These are phyloP conservation scores for Cystoderma amianthinum DNA, from an alignment of 768 basidiomycete genomes.

Conservation along the genomic window DNA sequence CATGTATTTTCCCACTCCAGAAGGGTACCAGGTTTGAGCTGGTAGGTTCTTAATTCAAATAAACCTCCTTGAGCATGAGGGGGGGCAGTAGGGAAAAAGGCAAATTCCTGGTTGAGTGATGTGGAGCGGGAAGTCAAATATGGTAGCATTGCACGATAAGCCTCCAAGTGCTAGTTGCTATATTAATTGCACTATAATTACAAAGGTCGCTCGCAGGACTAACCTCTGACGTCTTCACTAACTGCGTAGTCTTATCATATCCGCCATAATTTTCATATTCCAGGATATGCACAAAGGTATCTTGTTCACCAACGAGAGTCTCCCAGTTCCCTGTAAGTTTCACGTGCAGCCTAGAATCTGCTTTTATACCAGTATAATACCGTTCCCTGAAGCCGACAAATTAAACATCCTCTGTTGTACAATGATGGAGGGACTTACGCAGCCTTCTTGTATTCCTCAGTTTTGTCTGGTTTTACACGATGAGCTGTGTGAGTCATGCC, in stretches of 20 bases:
- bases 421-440: conserved; percentile 47
- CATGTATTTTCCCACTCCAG: conserved; percentile 95
- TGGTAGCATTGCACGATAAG: conserved; percentile 73
- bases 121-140: conserved; percentile 63
- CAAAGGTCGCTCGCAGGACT: conserved; percentile 11
- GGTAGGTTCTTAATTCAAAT: conserved; percentile 90
- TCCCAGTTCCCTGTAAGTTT: conserved; percentile 96
- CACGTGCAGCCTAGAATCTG: conserved; percentile 66
- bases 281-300: conserved; percentile 73
- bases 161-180: conserved; percentile 46
- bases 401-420: conserved; percentile 4
- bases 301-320: conserved; percentile 82
- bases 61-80: conserved; percentile 84
- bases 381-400: conserved; percentile 44
- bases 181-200: conserved; percentile 3
- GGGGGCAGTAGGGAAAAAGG: conserved; percentile 88
- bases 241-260: conserved; percentile 67
- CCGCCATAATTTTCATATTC: conserved; percentile 95
- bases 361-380: conserved; percentile 78
- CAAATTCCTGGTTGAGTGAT: conserved; percentile 90
- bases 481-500: conserved; percentile 50
- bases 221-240: conserved; percentile 65
- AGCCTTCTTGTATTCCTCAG: conserved; percentile 81
- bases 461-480: conserved; percentile 73
- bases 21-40: conserved; percentile 80